These are phyloP conservation scores for Pseudomicrostroma phylloplanum DNA, from an alignment of 1,284 basidiomycete species.

Conservation along the genomic window DNA sequence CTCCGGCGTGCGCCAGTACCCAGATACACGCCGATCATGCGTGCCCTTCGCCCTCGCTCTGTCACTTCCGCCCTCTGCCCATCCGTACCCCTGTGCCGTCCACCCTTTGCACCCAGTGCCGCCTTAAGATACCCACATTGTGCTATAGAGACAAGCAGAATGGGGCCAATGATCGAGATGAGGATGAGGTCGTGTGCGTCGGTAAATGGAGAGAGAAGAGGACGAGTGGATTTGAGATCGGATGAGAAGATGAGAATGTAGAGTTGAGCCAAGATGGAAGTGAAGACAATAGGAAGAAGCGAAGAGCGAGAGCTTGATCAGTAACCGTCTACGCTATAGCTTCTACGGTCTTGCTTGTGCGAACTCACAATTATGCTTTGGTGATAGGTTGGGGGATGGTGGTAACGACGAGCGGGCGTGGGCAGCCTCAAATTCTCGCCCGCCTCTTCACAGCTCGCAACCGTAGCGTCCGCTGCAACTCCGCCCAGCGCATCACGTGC, in stretches of 20 bases:
- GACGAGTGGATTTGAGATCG: background rate
- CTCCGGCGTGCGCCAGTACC: too few relatives aligned
- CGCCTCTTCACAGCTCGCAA: background rate
- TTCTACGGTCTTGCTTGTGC: too few relatives aligned
- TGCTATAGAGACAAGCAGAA: background rate
- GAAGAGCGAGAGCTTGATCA: background rate
- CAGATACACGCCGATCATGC: too few relatives aligned
- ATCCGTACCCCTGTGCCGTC: too few relatives aligned
- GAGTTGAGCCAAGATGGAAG: background rate
- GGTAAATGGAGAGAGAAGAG: background rate
- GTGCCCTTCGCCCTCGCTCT: too few relatives aligned
- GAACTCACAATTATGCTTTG: too few relatives aligned
- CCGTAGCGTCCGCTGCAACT: conserved; percentile 3
- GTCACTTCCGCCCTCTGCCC: too few relatives aligned
- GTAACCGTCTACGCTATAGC: too few relatives aligned
- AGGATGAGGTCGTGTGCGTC: background rate
- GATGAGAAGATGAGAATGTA: background rate
- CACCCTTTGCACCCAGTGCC: too few relatives aligned
- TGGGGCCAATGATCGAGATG: background rate
- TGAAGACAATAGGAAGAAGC: background rate
- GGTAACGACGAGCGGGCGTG: too few relatives aligned
- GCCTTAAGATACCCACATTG: conserved; percentile 2
- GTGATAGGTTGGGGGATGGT: too few relatives aligned
- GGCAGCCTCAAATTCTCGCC: too few relatives aligned
- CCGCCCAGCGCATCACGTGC: background rate